Evolutionary conservation across 805 yeast species (phyloP).

Genomic region (Zygotorulaspora sp.): DNA sequence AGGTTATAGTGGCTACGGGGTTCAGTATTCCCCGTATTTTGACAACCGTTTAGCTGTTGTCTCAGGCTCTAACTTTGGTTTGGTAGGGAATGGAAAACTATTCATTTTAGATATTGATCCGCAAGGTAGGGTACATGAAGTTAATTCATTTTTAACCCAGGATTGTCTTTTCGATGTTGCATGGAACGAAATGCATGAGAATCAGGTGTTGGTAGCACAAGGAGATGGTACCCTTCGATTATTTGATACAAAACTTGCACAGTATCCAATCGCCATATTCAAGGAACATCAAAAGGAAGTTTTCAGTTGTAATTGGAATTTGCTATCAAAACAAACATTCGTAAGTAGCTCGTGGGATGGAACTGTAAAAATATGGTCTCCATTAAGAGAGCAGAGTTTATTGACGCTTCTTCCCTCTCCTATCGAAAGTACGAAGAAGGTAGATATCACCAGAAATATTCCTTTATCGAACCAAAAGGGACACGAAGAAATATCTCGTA

Average conservation of each 20-base stretch:
- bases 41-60: conserved; percentile 90
- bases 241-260: conserved; percentile 64
- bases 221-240: conserved; percentile 89
- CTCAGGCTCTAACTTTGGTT: conserved; percentile 85
- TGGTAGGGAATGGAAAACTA: conserved; percentile 89
- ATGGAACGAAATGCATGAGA: conserved; percentile 90
- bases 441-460: conserved; percentile 16
- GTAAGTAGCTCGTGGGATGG: conserved; percentile 93
- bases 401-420: conserved; percentile 45
- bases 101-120: conserved; percentile 64
- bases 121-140: conserved; percentile 55
- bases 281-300: conserved; percentile 77
- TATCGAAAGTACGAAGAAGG: conserved; percentile 27
- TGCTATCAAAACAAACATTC: conserved; percentile 62
- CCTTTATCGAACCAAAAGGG: conserved; percentile 40
- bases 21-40: conserved; percentile 85
- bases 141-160: conserved; percentile 74
- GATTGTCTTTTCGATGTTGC: conserved; percentile 85
- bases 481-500: conserved; percentile 33
- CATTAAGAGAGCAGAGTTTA: conserved; percentile 51
- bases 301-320: conserved; percentile 68
- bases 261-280: conserved; percentile 70
- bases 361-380: conserved; percentile 72
- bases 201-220: conserved; percentile 73
- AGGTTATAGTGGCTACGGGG: conserved; percentile 83